These are phyloP conservation scores for Bipolaris oryzae DNA, from an alignment of 2,329 filamentous ascomycete species.

Conservation along the genomic window DNA sequence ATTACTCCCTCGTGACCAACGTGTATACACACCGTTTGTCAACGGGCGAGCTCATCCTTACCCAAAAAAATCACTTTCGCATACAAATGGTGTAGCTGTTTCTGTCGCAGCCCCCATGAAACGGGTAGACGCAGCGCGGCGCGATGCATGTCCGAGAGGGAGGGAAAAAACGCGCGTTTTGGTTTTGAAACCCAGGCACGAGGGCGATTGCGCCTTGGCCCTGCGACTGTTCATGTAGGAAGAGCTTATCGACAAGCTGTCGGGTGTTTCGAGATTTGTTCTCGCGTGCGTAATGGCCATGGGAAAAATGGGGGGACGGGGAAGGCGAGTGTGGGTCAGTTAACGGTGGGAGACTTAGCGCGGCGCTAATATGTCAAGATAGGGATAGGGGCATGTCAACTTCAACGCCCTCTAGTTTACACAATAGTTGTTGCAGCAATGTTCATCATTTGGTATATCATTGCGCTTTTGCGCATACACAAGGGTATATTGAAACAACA, in stretches of 20 bases:
- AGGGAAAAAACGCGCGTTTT: conserved; percentile 19
- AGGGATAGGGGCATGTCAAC: background rate
- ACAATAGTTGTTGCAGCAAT: background rate
- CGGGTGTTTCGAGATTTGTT: conserved; percentile 9
- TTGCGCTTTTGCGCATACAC: background rate
- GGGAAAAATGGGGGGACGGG: background rate
- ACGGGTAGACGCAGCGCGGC: conserved; percentile 5
- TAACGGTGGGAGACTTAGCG: conserved; percentile 16
- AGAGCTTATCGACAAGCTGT: conserved; percentile 6
- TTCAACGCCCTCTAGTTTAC: no score
- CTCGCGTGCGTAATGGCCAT: background rate
- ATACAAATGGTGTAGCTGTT: conserved; percentile 13
- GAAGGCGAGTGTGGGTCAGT: conserved; percentile 5
- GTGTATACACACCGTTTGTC: background rate
- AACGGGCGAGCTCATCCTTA: background rate
- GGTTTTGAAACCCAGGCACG: conserved; percentile 33
- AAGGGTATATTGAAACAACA: background rate
- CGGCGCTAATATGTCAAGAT: conserved; percentile 8
- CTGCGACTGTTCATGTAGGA: conserved; percentile 19
- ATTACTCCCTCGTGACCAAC: background rate
- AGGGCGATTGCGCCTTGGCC: background rate
- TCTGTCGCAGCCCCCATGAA: conserved; percentile 17
- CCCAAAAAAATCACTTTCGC: background rate
- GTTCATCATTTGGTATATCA: background rate
- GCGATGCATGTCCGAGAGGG: conserved; percentile 6